phyloP scores from a whole-genome alignment of 306 rosid species.

The Trifolium dubium region DNA sequence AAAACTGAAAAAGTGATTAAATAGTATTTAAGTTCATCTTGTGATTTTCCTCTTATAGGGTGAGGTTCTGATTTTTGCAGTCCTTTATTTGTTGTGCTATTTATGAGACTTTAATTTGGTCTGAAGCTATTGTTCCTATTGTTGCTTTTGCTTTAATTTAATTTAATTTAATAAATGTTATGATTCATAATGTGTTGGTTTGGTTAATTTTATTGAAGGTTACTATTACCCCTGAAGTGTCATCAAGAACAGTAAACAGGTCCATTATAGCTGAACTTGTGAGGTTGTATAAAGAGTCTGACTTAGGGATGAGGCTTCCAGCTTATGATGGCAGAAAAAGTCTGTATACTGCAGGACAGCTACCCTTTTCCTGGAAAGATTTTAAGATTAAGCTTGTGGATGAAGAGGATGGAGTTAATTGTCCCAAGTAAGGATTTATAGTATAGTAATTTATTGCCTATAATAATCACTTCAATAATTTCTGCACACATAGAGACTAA shows the following conservation, averaged over 20 bases:
- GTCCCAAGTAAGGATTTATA: constrained; percentile 67
- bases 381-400: constrained; percentile 76
- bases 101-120: constrained; percentile 54
- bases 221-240: constrained; percentile 85
- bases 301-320: constrained; percentile 90
- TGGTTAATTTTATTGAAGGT: constrained; percentile 60
- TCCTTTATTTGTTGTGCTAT: constrained; percentile 58
- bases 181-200: constrained; percentile 41
- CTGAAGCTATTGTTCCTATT: constrained; percentile 59
- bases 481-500: constrained; percentile 37
- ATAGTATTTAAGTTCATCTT: constrained; percentile 45
- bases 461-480: constrained; percentile 19
- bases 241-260: constrained; percentile 86
- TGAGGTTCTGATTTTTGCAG: constrained; percentile 47
- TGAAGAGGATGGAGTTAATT: constrained; percentile 68
- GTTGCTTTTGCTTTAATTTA: constrained; percentile 54
- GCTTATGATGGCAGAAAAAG: constrained; percentile 98
- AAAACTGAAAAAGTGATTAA: constrained; percentile 19
- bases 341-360: constrained; percentile 95
- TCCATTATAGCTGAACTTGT: constrained; percentile 93
- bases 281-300: constrained; percentile 80
- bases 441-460: constrained; percentile 2
- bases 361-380: constrained; percentile 91
- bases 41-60: constrained; percentile 52
- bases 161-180: constrained; percentile 44